A percentile compares a stretch with the other conserved stretches of the same genome.
phyloP scores from a whole-genome alignment of 1,284 basidiomycete species.

The Cutaneotrichosporon sp. region DNA sequence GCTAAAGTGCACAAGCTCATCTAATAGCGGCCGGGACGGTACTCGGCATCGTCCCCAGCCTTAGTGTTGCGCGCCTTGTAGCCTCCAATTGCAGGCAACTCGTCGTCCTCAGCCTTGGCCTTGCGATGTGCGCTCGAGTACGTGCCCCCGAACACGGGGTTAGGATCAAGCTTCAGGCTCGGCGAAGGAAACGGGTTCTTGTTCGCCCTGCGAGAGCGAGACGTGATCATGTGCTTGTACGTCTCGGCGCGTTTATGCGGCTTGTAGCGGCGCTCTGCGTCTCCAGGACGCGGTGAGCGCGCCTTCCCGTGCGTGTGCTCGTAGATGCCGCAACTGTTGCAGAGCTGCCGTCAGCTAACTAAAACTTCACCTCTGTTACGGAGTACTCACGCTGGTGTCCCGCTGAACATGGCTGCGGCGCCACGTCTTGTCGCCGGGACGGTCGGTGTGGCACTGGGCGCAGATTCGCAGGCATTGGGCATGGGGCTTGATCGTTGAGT shows the following conservation, averaged over 20 bases:
- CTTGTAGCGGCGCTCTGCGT: neutral
- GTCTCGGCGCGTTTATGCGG: neutral
- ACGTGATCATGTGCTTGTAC: neutral
- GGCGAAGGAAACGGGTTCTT: neutral
- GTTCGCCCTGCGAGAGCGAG: neutral
- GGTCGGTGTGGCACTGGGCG: conserved; percentile 9
- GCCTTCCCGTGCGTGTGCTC: conserved; percentile 9
- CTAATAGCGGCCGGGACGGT: neutral
- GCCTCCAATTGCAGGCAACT: too few relatives aligned
- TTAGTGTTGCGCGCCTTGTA: neutral
- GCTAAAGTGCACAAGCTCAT: neutral
- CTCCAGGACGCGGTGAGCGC: conserved; percentile 1
- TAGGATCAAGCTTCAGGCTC: neutral
- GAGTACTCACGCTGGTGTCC: conserved; percentile 6
- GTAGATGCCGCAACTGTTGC: conserved; percentile 19
- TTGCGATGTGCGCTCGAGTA: neutral
- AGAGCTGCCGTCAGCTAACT: conserved; percentile 8
- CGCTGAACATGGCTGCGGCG: conserved; percentile 8
- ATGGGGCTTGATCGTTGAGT: neutral
- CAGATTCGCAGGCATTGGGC: conserved; percentile 7
- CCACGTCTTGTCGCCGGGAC: conserved; percentile 15
- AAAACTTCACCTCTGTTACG: too few relatives aligned
- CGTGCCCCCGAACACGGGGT: neutral
- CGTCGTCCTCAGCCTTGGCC: neutral
- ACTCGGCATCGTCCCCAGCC: neutral